Percentiles rank a stretch among this genome's conserved stretches.
Evolutionary conservation across 2,329 filamentous ascomycete genomes (phyloP).

Genomic region (Verticillium isaacii): DNA sequence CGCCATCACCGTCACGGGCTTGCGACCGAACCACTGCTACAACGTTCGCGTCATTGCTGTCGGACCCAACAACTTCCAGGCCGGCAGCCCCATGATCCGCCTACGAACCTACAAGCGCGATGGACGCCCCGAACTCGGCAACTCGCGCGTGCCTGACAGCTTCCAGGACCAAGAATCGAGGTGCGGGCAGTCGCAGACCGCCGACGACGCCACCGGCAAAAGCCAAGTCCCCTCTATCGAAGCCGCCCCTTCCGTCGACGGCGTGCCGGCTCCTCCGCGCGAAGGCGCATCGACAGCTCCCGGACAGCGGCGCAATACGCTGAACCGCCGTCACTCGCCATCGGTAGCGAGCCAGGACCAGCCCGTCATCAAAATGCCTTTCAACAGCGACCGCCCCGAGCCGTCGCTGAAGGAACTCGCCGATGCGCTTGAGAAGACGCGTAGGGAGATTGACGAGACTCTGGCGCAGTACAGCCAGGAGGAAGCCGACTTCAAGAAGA

Average conservation of each 20-base stretch:
- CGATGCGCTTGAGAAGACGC: conserved; percentile 71
- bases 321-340: conserved; percentile 66
- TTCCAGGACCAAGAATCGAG: conserved; percentile 47
- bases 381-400: conserved; percentile 49
- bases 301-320: conserved; percentile 56
- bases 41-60: conserved; percentile 91
- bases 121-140: conserved; percentile 56
- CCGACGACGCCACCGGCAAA: conserved; percentile 43
- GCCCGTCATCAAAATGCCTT: conserved; percentile 38
- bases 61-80: conserved; percentile 87
- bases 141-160: conserved; percentile 51
- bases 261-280: conserved; percentile 55
- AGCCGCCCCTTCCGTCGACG: conserved; percentile 56
- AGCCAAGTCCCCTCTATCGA: conserved; percentile 55
- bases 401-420: conserved; percentile 74
- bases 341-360: conserved; percentile 33
- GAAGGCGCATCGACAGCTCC: conserved; percentile 50
- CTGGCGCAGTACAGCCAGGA: conserved; percentile 67
- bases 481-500: conserved; percentile 63
- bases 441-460: conserved; percentile 78
- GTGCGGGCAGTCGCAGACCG: conserved; percentile 10
- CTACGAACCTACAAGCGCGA: conserved; percentile 70
- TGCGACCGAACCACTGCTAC: conserved; percentile 85
- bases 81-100: conserved; percentile 79
- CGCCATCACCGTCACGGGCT: conserved; percentile 84